Evolutionary conservation across 169 alveolate genomes (phyloP), one percentile per base, ranked within the genome.

Genomic region (Eimeria maxima): DNA sequence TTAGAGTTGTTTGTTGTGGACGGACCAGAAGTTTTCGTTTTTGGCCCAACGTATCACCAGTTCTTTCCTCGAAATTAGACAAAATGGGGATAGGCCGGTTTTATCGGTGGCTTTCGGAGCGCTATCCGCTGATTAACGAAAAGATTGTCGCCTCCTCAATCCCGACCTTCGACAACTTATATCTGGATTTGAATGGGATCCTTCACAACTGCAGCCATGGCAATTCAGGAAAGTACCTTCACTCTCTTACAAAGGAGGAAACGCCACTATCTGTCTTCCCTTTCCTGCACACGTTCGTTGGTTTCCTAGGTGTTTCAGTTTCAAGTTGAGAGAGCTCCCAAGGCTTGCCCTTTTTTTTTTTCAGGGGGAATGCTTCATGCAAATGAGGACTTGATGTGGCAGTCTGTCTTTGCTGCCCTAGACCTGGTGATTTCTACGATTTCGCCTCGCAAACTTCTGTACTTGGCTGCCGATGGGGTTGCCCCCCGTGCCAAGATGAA

Each of bases 401-500:
- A 53, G 93, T 47, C 76, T 18, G 95, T 95, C 33, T 95, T 81
- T 74, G 92, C 88, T 1, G 55, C 76, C 45, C 55, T 95, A 80
- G 95, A 96, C 50, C 93, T 94, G 13, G 96, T 99, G 83, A 98
- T 99, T 74, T 98, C 98, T 91, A 97, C 99, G 95, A 97, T 99
- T 16, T 98, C 99, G 87, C 99, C 99, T 22, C 97, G 98, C 96
- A 98, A 98, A 89, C 95, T 99, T 93, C 96, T 99, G 22, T 93
- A 94, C 91, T 69, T 99, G 93, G 97, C 97, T n/a, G 89, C 96
- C 42, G 98, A 97, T 67, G 99, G 99, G 13, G 99, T 99, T 7
- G 99, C 99, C 27, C 99, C 99, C 14, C 98, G 99, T 89, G 99
- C 99, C 3, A 99, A 99, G 98, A 99, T 99, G 99, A 99, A 99